These are phyloP conservation scores for Salix suchowensis DNA, from an alignment of 345 rosid genomes.

Conservation along the genomic window DNA sequence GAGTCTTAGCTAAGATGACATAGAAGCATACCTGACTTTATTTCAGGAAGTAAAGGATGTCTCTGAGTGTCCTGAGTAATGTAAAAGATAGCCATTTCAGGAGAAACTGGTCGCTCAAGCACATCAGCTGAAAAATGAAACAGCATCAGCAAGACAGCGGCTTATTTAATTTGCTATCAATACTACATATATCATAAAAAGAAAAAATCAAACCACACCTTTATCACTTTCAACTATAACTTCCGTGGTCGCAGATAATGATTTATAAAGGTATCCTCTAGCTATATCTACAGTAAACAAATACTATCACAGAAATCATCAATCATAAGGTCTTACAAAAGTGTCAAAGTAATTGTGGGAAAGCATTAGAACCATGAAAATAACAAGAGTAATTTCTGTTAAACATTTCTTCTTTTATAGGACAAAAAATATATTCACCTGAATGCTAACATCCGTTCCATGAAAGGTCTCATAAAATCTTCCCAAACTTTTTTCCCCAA, in stretches of 20 bases:
- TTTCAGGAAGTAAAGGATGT: conserved; percentile 77
- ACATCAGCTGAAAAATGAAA: conserved; percentile 55
- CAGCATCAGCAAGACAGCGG: not conserved
- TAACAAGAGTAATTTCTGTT: not conserved
- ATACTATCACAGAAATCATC: conserved; percentile 58
- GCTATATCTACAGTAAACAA: conserved; percentile 66
- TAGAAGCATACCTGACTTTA: conserved; percentile 58
- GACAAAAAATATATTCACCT: conserved; percentile 44
- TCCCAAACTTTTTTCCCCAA: conserved; percentile 47
- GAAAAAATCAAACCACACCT: conserved; percentile 32
- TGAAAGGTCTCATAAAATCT: conserved; percentile 84
- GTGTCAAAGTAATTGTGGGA: not conserved
- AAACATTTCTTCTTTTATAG: not conserved
- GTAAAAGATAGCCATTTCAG: conserved; percentile 76
- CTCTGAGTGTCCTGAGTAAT: conserved; percentile 91
- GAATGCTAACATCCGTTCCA: conserved; percentile 76
- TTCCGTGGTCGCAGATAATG: conserved; percentile 63
- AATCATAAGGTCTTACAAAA: conserved; percentile 15
- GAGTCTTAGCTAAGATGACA: not conserved
- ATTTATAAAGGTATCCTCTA: conserved; percentile 76
- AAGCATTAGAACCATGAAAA: not conserved
- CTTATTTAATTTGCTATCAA: not conserved
- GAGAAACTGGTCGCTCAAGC: conserved; percentile 56
- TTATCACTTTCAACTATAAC: conserved; percentile 70
- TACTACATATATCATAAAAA: not conserved